Conservation (phyloP, 2,329 filamentous ascomycete species). For the Diaporthe humulicola region DNA sequence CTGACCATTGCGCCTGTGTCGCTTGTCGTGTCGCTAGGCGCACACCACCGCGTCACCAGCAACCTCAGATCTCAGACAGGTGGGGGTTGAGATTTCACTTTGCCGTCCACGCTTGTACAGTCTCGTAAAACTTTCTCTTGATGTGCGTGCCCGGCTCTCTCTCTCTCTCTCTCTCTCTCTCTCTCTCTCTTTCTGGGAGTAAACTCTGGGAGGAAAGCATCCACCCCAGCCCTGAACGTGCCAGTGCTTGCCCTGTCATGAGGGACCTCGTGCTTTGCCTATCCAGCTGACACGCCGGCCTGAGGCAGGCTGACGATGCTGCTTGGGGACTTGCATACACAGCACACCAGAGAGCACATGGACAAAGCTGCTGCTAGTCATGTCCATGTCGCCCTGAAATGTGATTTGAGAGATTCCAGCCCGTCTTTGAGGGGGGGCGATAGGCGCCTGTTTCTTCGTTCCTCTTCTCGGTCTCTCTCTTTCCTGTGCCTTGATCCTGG, state of each 20-base stretch:
- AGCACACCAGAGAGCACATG: not conserved
- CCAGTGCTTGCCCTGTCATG: not conserved
- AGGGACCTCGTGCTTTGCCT: not conserved
- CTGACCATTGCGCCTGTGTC: slow-evolving; percentile 9
- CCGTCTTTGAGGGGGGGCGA: not conserved
- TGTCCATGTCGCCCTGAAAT: not conserved
- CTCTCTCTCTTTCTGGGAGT: too few species aligned
- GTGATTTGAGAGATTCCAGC: slow-evolving; percentile 1
- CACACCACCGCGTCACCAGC: slow-evolving; percentile 9
- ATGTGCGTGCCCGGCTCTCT: not conserved
- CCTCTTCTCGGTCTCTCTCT: not conserved
- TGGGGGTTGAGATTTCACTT: not conserved
- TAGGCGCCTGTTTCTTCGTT: slow-evolving; percentile 1
- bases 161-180: too few species aligned
- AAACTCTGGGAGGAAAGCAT: not conserved
- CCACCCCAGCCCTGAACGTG: not conserved
- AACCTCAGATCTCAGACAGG: slow-evolving; percentile 5
- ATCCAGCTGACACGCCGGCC: not conserved
- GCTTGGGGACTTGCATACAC: not conserved
- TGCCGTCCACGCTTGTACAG: not conserved
- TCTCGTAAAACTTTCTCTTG: not conserved
- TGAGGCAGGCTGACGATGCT: not conserved
- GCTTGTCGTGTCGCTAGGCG: not conserved
- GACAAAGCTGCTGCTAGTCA: not conserved
- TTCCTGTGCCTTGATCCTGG: not conserved